phyloP scores from a whole-genome alignment of 768 basidiomycete genomes.

The Exsudoporus frostii region DNA sequence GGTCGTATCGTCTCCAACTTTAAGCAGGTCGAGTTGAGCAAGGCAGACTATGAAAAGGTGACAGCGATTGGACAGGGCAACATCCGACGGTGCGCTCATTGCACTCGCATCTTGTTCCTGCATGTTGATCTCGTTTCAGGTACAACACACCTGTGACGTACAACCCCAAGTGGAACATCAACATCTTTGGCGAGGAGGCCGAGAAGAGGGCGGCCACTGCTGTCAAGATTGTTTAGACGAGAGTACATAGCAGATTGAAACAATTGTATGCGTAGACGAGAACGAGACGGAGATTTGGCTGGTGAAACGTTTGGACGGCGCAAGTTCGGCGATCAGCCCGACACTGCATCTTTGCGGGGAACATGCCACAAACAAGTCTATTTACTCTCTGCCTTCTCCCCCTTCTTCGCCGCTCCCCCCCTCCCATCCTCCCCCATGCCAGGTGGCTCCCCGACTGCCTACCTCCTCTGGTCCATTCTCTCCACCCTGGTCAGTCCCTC shows the following conservation, averaged over 20 bases:
- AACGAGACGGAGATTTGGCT: neutral
- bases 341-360: constrained; percentile 23
- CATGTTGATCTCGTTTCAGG: neutral
- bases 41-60: constrained; percentile 61
- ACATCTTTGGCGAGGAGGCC: constrained; percentile 61
- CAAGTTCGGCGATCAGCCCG: neutral
- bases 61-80: constrained; percentile 39
- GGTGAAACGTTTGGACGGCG: neutral
- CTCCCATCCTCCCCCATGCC: constrained; percentile 47
- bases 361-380: constrained; percentile 12
- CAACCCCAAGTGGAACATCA: constrained; percentile 64
- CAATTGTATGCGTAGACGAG: neutral
- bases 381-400: neutral
- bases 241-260: neutral
- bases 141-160: constrained; percentile 65
- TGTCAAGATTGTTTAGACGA: constrained; percentile 32
- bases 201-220: constrained; percentile 42
- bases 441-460: constrained; percentile 70
- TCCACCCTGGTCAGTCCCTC: constrained; percentile 53
- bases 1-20: constrained; percentile 75
- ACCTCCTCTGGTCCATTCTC: constrained; percentile 74
- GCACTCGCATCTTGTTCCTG: neutral
- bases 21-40: constrained; percentile 62
- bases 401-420: neutral
- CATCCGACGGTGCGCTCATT: constrained; percentile 29